Evolutionary conservation across 805 yeast species (phyloP).

Genomic region (Yarrowia sp.): DNA sequence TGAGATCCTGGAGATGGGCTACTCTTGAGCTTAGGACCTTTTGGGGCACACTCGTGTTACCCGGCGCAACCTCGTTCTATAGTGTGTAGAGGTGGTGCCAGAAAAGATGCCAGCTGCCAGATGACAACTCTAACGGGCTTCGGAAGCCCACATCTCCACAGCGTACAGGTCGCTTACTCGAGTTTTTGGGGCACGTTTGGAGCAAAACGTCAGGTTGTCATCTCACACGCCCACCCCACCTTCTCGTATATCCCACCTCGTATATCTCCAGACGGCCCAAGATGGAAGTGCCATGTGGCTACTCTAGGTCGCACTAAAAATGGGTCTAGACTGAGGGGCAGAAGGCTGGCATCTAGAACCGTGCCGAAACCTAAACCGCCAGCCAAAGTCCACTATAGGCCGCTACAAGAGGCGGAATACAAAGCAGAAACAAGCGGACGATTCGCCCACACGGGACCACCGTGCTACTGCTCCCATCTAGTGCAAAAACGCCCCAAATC

Average conservation of each 20-base stretch:
- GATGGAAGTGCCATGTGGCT: slow-evolving; percentile 5
- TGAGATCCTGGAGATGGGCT: too few relatives aligned
- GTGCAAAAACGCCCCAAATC: too few relatives aligned
- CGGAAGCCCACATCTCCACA: too few relatives aligned
- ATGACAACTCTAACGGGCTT: not conserved
- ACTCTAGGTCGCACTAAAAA: slow-evolving; percentile 10
- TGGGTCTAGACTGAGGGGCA: slow-evolving; percentile 12
- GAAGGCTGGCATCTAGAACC: slow-evolving; percentile 7
- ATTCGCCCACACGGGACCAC: too few relatives aligned
- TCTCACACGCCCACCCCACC: not conserved
- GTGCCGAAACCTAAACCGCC: not conserved
- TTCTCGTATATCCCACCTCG: not conserved
- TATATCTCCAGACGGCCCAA: not conserved
- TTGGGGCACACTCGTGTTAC: not conserved
- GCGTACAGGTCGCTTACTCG: too few relatives aligned
- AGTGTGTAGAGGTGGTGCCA: not conserved
- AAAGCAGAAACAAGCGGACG: not conserved
- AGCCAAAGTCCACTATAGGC: not conserved
- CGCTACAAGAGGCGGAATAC: not conserved
- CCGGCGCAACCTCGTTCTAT: not conserved
- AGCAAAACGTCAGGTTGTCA: not conserved
- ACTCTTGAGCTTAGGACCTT: too few relatives aligned
- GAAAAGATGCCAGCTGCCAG: not conserved
- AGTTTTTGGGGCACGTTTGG: too few relatives aligned
- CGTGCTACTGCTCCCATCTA: too few relatives aligned